phyloP scores from a whole-genome alignment of 179 eudicot genomes.

The Carnegiea gigantea region DNA sequence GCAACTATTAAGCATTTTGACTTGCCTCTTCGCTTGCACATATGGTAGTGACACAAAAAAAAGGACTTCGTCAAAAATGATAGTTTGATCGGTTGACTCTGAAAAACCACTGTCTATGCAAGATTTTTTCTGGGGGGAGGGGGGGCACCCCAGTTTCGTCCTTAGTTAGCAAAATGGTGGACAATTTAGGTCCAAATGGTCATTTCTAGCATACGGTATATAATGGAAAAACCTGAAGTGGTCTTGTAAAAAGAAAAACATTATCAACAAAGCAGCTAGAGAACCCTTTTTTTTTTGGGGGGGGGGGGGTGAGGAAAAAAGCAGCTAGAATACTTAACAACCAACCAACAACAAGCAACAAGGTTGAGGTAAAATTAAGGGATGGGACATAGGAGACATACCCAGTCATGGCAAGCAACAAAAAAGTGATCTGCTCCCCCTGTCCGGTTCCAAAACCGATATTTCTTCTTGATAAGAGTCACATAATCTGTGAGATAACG shows the following conservation, averaged over 20 bases:
- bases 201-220: neutral
- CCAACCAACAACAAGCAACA: neutral
- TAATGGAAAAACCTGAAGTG: neutral
- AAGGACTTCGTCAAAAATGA: too few relatives aligned
- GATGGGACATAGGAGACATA: constrained; percentile 23
- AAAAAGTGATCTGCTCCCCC: constrained; percentile 75
- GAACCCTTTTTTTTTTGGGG: too few relatives aligned
- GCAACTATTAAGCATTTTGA: neutral
- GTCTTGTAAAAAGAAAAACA: neutral
- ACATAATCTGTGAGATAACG: constrained; percentile 51
- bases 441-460: constrained; percentile 66
- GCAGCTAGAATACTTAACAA: neutral
- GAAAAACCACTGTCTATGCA: too few relatives aligned
- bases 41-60: neutral
- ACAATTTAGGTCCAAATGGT: too few relatives aligned
- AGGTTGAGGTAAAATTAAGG: neutral
- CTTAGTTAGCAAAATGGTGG: too few relatives aligned
- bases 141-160: too few relatives aligned
- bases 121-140: too few relatives aligned
- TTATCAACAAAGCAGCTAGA: neutral
- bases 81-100: too few relatives aligned
- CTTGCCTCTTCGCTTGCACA: neutral
- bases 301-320: neutral
- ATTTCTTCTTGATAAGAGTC: constrained; percentile 42
- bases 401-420: constrained; percentile 93